Conservation (phyloP, 2,329 filamentous ascomycete species). For the Diaporthe caulivora region DNA sequence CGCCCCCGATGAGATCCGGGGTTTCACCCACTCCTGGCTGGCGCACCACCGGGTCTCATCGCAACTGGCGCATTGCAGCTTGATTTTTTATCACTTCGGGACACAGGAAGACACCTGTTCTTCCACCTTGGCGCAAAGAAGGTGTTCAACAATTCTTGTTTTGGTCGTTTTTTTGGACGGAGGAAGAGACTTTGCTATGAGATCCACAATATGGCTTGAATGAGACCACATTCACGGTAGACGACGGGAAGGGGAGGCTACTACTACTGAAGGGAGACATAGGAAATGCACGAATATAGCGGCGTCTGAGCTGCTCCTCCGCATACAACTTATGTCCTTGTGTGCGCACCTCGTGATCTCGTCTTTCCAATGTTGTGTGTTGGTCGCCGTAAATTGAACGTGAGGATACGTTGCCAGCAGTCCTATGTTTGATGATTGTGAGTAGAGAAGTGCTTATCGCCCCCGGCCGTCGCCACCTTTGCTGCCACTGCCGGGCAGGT, state of each 20-base stretch:
- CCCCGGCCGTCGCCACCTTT: not conserved
- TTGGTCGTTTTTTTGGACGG: slow-evolving; percentile 13
- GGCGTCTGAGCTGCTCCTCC: slow-evolving; percentile 4
- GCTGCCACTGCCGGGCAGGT: not conserved
- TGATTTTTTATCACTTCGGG: slow-evolving; percentile 16
- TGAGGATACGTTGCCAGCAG: not conserved
- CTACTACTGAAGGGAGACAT: slow-evolving; percentile 9
- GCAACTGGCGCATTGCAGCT: slow-evolving; percentile 12
- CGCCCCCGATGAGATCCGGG: not conserved
- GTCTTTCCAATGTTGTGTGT: too few species aligned
- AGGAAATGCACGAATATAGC: slow-evolving; percentile 8
- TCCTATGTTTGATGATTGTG: not conserved
- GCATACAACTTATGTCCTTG: not conserved
- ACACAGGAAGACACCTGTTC: not conserved
- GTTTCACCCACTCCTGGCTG: not conserved
- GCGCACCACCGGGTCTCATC: not conserved
- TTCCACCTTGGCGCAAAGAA: slow-evolving; percentile 30
- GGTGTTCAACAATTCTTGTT: slow-evolving; percentile 35
- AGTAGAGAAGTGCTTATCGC: not conserved
- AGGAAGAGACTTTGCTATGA: slow-evolving; percentile 6
- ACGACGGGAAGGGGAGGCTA: slow-evolving; percentile 1
- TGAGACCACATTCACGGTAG: slow-evolving; percentile 24
- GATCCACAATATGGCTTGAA: slow-evolving; percentile 22
- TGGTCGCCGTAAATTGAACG: not conserved
- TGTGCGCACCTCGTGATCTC: not conserved